Base-by-base conservation (phyloP, 2,329 filamentous ascomycete genomes). In the Cladophialophora psammophila region DNA sequence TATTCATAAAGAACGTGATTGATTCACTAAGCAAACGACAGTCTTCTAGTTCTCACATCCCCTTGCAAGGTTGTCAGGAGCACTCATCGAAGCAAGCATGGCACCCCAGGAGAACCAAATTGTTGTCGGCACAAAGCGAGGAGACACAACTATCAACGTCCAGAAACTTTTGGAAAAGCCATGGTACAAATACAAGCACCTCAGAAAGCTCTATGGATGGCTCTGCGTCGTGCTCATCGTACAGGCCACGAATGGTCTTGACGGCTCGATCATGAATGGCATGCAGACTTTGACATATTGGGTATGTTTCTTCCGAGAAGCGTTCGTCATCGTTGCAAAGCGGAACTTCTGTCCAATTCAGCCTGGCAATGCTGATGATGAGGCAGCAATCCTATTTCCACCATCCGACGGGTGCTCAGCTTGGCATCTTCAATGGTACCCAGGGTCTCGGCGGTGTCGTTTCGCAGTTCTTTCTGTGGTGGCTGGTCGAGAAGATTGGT, bases 261-360 rank as follows among this genome's bases (percentile, higher is more conserved):
- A 61, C 42, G 61, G 60, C 34, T 72, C 71, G 13, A 73, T 76
- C 68, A 72, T 75, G 70, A 76, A 76, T 35, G 74, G 72, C 50
- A 69, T 76, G 6, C 74, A 76, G 56, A 72, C 73, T 1, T 65
- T 76, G 54, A 61, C 59, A 3, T 61, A 42, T 59, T 55, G 56
- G 60, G 60, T 63, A 48, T 59, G 63, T 65, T n/a, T 1, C 32
- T 7, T 31, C 59, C 8, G 18, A 38, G 26, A 26, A 12, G 12
- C 45, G 10, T 50, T 6, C 2, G 15, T 50, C 1, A 9, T 50
- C 18, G 10, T 50, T 26, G 13, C 13, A 2, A 13, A 13, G 8
- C 10, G n/a, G 8, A 18, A 8, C n/a, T 9, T 20, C n/a, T 20
- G 1, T 7, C 42, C 42, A 12, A 9, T 48, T 48, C 42, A 13